Conservation (phyloP, 176 grass and related monocot genomes). For the Oryza nivara region DNA sequence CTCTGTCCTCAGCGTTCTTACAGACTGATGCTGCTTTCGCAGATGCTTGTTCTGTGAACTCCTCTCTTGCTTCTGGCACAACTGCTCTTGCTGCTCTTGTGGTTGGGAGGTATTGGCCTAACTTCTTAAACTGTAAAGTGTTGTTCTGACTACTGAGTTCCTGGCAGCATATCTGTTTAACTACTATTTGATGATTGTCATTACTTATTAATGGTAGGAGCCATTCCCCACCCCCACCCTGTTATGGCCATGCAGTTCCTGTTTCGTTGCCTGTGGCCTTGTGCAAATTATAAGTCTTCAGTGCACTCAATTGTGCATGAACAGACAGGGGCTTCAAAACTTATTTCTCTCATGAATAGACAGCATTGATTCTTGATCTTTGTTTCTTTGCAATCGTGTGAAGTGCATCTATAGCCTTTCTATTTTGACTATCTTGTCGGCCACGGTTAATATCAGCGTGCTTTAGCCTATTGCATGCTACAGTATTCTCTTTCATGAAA, state of each 20-base stretch:
- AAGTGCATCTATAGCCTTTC: neutral
- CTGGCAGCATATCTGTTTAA: neutral
- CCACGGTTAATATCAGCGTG: slow-evolving; percentile 6
- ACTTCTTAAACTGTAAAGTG: neutral
- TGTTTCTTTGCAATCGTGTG: neutral
- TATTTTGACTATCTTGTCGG: neutral
- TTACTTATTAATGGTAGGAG: neutral
- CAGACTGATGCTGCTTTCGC: slow-evolving; percentile 92
- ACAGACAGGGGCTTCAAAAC: neutral
- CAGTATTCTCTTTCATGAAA: neutral
- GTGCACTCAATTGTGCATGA: neutral
- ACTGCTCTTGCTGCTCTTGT: slow-evolving; percentile 86
- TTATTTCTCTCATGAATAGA: neutral
- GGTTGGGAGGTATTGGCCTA: slow-evolving; percentile 67
- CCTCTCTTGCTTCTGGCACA: slow-evolving; percentile 81
- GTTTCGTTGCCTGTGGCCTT: neutral
- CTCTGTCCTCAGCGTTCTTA: slow-evolving; percentile 81
- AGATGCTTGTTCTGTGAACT: slow-evolving; percentile 74
- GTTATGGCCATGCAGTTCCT: neutral
- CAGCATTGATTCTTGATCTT: neutral
- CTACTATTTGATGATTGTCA: neutral
- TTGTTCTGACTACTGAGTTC: slow-evolving; percentile 10
- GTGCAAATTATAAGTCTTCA: slow-evolving; percentile 1
- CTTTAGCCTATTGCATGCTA: neutral
- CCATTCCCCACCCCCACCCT: neutral